A percentile compares a stretch with the other conserved stretches of the same genome.
phyloP scores from a whole-genome alignment of 768 basidiomycete genomes.

The Vararia minispora region DNA sequence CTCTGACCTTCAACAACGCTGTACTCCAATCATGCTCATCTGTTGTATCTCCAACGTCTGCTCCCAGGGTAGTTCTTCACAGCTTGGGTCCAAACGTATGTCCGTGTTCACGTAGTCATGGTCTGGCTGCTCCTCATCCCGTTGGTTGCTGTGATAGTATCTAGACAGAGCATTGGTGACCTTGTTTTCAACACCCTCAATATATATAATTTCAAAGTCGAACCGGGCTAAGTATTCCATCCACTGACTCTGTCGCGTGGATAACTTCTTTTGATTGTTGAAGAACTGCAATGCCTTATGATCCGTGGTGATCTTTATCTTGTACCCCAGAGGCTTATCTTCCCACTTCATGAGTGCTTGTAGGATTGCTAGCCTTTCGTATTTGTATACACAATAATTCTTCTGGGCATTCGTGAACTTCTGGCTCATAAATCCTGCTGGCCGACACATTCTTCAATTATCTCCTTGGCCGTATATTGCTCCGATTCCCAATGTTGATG shows the following conservation, averaged over 20 bases:
- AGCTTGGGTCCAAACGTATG: slow-evolving; percentile 8
- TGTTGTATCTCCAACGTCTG: background rate
- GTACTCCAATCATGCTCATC: background rate
- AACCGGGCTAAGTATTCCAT: no score
- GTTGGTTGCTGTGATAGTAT: no score
- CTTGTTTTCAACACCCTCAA: no score
- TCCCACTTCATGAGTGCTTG: slow-evolving; percentile 20
- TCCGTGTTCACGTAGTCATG: no score
- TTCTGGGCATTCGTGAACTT: slow-evolving; percentile 21
- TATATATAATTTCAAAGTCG: no score
- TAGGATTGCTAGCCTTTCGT: slow-evolving; percentile 9
- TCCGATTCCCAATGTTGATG: slow-evolving; percentile 13
- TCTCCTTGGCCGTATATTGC: slow-evolving; percentile 18
- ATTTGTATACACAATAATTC: slow-evolving; percentile 15
- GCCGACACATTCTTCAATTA: slow-evolving; percentile 17
- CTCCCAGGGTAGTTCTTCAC: slow-evolving; percentile 3
- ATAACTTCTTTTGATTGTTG: no score
- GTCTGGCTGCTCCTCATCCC: no score
- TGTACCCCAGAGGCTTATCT: slow-evolving; percentile 17
- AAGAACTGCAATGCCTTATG: slow-evolving; percentile 21
- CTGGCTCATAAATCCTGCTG: slow-evolving; percentile 20
- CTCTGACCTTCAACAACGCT: no score
- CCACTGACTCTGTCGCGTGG: no score
- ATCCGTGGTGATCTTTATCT: slow-evolving; percentile 16
- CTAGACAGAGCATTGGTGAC: no score